phyloP scores from a whole-genome alignment of 208 protist species.

The Tritrichomonas musculus region DNA sequence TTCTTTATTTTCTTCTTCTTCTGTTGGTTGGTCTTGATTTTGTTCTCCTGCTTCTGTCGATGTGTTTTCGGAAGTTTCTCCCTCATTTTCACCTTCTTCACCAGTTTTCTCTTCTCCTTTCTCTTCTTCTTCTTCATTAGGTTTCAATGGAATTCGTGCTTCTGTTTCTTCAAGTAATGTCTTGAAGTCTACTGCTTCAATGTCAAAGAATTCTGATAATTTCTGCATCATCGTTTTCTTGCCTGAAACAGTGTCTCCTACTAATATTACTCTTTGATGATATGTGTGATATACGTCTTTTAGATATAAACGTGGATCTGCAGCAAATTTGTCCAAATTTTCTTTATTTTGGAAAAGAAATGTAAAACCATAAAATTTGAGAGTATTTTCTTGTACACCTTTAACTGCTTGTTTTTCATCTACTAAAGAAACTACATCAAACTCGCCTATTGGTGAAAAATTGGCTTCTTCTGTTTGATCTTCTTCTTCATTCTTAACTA shows the following conservation, averaged over 20 bases:
- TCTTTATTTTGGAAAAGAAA: neutral
- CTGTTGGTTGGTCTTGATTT: neutral
- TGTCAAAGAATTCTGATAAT: conserved; percentile 14
- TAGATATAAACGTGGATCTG: neutral
- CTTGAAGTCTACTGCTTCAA: neutral
- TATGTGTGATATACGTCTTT: neutral
- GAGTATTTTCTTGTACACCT: neutral
- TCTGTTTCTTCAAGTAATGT: neutral
- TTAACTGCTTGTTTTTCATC: neutral
- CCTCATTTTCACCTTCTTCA: neutral
- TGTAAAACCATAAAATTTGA: conserved; percentile 21
- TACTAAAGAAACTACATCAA: neutral
- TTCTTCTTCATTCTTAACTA: neutral
- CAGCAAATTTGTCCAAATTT: neutral
- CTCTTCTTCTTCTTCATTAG: neutral
- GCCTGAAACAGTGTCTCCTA: neutral
- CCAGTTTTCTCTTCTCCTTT: neutral
- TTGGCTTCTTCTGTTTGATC: neutral
- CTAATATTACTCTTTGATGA: neutral
- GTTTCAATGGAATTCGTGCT: neutral
- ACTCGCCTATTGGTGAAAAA: neutral
- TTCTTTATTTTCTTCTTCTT: neutral
- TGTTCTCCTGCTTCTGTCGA: neutral
- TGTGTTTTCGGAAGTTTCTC: too few species aligned
- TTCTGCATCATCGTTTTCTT: neutral